These are phyloP conservation scores for Quercus glauca DNA, from an alignment of 306 rosid genomes.

Conservation along the genomic window DNA sequence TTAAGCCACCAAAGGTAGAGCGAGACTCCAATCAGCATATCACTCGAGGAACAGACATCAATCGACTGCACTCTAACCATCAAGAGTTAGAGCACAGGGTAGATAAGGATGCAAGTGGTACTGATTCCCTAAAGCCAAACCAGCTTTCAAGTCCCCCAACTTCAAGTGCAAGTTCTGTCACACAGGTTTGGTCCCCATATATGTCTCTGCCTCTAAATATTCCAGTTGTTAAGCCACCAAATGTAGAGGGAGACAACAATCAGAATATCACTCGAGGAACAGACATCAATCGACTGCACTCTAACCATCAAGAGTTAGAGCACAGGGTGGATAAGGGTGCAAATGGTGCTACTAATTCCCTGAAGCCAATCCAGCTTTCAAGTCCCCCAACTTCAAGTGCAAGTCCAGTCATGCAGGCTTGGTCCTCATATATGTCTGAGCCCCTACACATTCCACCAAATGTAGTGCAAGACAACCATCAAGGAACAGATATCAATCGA, in stretches of 20 bases:
- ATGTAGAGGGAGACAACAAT: slow-evolving; percentile 28
- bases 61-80: slow-evolving; percentile 32
- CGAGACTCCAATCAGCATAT: slow-evolving; percentile 34
- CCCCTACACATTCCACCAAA: slow-evolving; percentile 40
- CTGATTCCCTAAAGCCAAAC: slow-evolving; percentile 32
- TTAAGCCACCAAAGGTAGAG: slow-evolving; percentile 33
- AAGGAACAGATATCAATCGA: slow-evolving; percentile 58
- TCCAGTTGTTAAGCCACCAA: slow-evolving; percentile 33
- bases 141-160: slow-evolving; percentile 43
- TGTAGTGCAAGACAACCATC: slow-evolving; percentile 31
- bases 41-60: slow-evolving; percentile 54
- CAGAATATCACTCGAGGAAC: slow-evolving; percentile 45
- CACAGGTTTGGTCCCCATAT: slow-evolving; percentile 38
- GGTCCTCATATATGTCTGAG: slow-evolving; percentile 34
- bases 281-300: slow-evolving; percentile 44
- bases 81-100: slow-evolving; percentile 43
- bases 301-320: slow-evolving; percentile 43
- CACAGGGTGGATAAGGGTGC: slow-evolving; percentile 37
- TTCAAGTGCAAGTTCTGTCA: slow-evolving; percentile 35
- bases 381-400: slow-evolving; percentile 41
- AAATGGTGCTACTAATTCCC: slow-evolving; percentile 26
- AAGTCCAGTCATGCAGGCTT: slow-evolving; percentile 37
- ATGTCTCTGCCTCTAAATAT: slow-evolving; percentile 39
- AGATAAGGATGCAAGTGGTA: not conserved
- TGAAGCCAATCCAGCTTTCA: slow-evolving; percentile 38